Conservation (phyloP, 1,284 basidiomycete species). For the Cutaneotrichosporon curvatum region DNA sequence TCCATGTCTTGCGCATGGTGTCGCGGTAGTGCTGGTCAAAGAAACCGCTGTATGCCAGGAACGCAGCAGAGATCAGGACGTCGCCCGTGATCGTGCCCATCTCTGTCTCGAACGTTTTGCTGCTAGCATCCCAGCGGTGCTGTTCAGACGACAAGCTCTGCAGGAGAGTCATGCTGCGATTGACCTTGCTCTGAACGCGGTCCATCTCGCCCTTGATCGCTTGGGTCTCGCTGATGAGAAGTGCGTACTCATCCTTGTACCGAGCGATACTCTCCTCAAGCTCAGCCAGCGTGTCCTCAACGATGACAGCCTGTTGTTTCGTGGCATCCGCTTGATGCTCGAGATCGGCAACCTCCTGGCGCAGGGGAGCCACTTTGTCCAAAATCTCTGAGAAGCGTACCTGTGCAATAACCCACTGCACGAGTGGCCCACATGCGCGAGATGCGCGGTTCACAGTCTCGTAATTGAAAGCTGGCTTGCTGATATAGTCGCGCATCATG, state of each 20-base stretch:
- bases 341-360: slow-evolving; percentile 88
- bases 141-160: slow-evolving; percentile 93
- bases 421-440: slow-evolving; percentile 94
- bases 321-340: slow-evolving; percentile 88
- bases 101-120: slow-evolving; percentile 92
- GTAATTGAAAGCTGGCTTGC: slow-evolving; percentile 86
- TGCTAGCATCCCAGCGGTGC: slow-evolving; percentile 88
- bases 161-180: slow-evolving; percentile 90
- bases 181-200: slow-evolving; percentile 91
- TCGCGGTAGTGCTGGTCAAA: slow-evolving; percentile 99
- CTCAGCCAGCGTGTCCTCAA: slow-evolving; percentile 86
- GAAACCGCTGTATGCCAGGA: slow-evolving; percentile 95
- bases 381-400: slow-evolving; percentile 96
- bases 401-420: slow-evolving; percentile 97
- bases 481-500: slow-evolving; percentile 92
- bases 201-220: slow-evolving; percentile 98
- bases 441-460: slow-evolving; percentile 92
- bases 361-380: slow-evolving; percentile 93
- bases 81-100: slow-evolving; percentile 99
- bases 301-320: slow-evolving; percentile 81
- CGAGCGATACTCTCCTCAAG: slow-evolving; percentile 84
- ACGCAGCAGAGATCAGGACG: slow-evolving; percentile 89
- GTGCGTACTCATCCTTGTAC: slow-evolving; percentile 97
- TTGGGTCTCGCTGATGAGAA: slow-evolving; percentile 94
- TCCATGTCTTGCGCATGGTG: slow-evolving; percentile 95